Base-by-base conservation (phyloP, 805 yeast genomes). In the Candida cerambycidarum region DNA sequence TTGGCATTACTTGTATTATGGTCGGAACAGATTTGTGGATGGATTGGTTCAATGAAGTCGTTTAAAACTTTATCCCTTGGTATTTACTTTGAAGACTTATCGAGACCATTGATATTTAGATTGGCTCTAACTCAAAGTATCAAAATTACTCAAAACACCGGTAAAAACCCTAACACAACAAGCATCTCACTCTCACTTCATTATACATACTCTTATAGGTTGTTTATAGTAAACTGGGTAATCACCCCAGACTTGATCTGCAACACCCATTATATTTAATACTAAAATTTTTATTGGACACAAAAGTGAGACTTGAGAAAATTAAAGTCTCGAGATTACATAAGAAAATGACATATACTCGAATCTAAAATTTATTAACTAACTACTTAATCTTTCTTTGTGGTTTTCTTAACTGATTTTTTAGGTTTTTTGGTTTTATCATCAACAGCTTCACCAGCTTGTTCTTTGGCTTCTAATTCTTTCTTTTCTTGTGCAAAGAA, bases 181-280 rank as follows among this genome's bases (percentile, higher is more conserved):
- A 21, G 8, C 23, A 21, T 7, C 13, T 7, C 5, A 11, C n/a
- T 12, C 13, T 25, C 29, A 7, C 29, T 11, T 5, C 5, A 13
- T 19, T 11, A 13, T 42, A 76, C 85, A 48, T 73, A 80, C 85
- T 59, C 82, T 80, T 25, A 79, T 55, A 43, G 87, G 87, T 55
- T 79, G 77, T 55, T 76, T 77, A 65, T 61, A 80, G 58, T 80
- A 80, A 36, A 76, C 61, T 38, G 86, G 86, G 58, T 76, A 67
- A 16, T 70, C 75, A 23, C 76, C 73, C 67, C 70, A 68, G 46
- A 69, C 69, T 55, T 68, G 59, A 36, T 65, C 73, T 38, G 75
- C 58, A 39, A 52, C 52, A 38, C 44, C 52, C 51, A 46, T 46
- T n/a, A 38, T 38, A 15, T 34, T 41, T 45, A 40, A 48, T 45